Evolutionary conservation across 2,329 filamentous ascomycete species (phyloP).

Genomic region (Zopfia rhizophila): DNA sequence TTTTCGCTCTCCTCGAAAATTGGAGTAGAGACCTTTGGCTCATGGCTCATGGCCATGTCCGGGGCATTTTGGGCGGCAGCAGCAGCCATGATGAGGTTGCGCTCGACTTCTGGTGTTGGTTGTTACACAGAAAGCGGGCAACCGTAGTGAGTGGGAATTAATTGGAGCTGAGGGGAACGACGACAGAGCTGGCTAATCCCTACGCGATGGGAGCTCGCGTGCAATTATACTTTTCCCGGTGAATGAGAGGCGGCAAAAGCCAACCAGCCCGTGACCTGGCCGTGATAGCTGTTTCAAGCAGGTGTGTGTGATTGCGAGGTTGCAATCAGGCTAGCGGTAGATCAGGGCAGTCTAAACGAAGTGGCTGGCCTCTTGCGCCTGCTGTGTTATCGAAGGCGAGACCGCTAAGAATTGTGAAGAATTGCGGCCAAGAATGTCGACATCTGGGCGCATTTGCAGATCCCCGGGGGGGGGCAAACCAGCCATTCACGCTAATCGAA

Average conservation of each 20-base stretch:
- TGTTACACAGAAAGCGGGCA: slow-evolving; percentile 10
- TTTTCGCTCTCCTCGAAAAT: slow-evolving; percentile 47
- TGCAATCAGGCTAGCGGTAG: slow-evolving; percentile 36
- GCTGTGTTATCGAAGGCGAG: slow-evolving; percentile 31
- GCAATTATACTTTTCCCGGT: slow-evolving; percentile 14
- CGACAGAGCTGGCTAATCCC: slow-evolving; percentile 12
- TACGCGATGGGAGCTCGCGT: slow-evolving; percentile 1
- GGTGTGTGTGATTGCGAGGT: slow-evolving; percentile 36
- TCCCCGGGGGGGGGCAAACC: background rate
- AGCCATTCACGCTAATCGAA: slow-evolving; percentile 1
- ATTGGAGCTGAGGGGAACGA: background rate
- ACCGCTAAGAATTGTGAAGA: slow-evolving; percentile 33
- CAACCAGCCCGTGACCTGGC: slow-evolving; percentile 4
- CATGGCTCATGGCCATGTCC: slow-evolving; percentile 49
- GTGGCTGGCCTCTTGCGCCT: slow-evolving; percentile 6
- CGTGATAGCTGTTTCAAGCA: slow-evolving; percentile 40
- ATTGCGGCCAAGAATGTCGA: slow-evolving; percentile 29
- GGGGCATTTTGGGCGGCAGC: slow-evolving; percentile 42
- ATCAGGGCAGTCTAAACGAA: slow-evolving; percentile 11
- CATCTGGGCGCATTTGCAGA: slow-evolving; percentile 35
- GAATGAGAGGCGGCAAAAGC: slow-evolving; percentile 14
- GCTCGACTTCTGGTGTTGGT: slow-evolving; percentile 2
- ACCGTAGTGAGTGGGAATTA: slow-evolving; percentile 3
- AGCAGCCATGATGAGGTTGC: slow-evolving; percentile 38
- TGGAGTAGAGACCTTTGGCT: slow-evolving; percentile 45